Percentiles rank a stretch among this genome's conserved stretches.
These are phyloP conservation scores for Xerocomellus intermedius DNA, from an alignment of 768 basidiomycete genomes.

Conservation along the genomic window DNA sequence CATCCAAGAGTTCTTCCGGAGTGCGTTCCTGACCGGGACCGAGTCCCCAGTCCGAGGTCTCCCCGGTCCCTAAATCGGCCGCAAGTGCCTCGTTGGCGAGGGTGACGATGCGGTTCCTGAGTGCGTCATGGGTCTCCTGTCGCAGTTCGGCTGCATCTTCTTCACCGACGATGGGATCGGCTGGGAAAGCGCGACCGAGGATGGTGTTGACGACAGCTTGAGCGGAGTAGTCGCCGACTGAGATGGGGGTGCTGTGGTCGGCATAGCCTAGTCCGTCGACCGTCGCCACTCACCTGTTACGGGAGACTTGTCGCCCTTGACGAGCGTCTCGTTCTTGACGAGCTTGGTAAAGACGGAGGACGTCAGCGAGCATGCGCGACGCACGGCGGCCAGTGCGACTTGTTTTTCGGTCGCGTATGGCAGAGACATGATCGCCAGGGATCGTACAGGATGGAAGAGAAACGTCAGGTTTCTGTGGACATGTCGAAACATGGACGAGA, in stretches of 20 bases:
- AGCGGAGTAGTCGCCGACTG: conserved; percentile 92
- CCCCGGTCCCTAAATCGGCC: conserved; percentile 49
- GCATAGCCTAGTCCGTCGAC: not conserved
- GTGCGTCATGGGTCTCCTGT: conserved; percentile 37
- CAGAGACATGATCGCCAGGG: conserved; percentile 44
- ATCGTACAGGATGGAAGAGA: not conserved
- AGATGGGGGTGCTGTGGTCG: not conserved
- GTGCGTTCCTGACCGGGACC: conserved; percentile 56
- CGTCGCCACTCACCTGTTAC: conserved; percentile 63
- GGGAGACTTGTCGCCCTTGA: conserved; percentile 89
- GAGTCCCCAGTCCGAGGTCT: conserved; percentile 68
- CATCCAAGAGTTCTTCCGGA: conserved; percentile 64
- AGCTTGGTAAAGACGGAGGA: conserved; percentile 83
- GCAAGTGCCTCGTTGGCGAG: conserved; percentile 82
- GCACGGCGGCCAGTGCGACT: conserved; percentile 83
- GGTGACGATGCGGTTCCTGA: conserved; percentile 67
- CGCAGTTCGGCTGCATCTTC: conserved; percentile 86
- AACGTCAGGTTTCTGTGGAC: conserved; percentile 6
- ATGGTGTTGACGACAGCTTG: conserved; percentile 90
- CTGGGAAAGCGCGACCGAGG: conserved; percentile 72
- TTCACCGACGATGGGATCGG: conserved; percentile 90
- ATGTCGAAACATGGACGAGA: conserved; percentile 13
- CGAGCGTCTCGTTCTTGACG: conserved; percentile 80
- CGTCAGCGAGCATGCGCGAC: conserved; percentile 81
- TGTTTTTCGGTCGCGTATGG: conserved; percentile 67